Conservation (phyloP, 2,329 filamentous ascomycete species). For the Pseudogymnoascus sp. region DNA sequence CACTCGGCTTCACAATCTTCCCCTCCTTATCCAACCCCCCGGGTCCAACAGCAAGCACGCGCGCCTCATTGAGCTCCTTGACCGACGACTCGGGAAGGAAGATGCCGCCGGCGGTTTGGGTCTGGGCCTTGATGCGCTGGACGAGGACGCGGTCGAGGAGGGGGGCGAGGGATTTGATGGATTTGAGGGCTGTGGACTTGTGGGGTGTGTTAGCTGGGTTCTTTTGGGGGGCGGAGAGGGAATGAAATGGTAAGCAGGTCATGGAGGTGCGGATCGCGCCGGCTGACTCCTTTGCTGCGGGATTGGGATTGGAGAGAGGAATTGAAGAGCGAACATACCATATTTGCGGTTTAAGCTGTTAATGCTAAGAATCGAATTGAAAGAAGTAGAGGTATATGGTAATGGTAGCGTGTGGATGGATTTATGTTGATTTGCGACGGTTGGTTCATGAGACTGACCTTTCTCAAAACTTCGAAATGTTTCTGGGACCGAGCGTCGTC, state of each 20-base stretch:
- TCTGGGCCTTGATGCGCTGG: slow-evolving; percentile 93
- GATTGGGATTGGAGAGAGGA: background rate
- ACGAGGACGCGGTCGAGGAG: slow-evolving; percentile 97
- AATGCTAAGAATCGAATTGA: background rate
- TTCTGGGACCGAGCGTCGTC: slow-evolving; percentile 5
- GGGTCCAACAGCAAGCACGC: slow-evolving; percentile 90
- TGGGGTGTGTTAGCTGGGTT: background rate
- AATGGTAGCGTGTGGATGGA: background rate
- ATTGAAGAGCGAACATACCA: background rate
- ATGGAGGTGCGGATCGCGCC: background rate
- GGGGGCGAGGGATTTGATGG: slow-evolving; percentile 87
- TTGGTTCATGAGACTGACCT: background rate
- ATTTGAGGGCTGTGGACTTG: slow-evolving; percentile 74
- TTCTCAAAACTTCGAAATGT: slow-evolving; percentile 10
- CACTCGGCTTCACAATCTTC: slow-evolving; percentile 77
- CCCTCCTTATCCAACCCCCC: slow-evolving; percentile 82
- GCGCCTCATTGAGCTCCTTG: slow-evolving; percentile 97
- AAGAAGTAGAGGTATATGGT: background rate
- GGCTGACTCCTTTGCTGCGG: background rate
- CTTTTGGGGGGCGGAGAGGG: too few relatives aligned
- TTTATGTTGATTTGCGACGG: background rate
- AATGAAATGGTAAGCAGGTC: background rate
- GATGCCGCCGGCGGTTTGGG: slow-evolving; percentile 94
- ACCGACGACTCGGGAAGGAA: slow-evolving; percentile 95
- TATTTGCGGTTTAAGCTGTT: background rate